A percentile compares a stretch with the other conserved stretches of the same genome.
Evolutionary conservation across 805 yeast species (phyloP).

Genomic region (Candida cerambycidarum): DNA sequence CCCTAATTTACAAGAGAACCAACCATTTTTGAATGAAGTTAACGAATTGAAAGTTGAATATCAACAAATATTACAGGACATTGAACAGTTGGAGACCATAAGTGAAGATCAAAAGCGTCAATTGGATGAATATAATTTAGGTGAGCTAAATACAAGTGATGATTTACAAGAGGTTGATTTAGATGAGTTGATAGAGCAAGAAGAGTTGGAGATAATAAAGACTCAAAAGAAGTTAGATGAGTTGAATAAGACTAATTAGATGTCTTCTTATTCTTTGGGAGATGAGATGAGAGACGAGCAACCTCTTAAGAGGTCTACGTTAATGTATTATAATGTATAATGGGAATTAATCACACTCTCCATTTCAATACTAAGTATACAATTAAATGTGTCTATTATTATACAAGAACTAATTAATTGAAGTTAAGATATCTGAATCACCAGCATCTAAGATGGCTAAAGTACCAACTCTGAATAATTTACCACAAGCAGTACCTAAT

Average conservation of each 20-base stretch:
- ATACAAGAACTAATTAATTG: conserved; percentile 32
- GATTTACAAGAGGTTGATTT: conserved; percentile 23
- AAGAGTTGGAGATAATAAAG: conserved; percentile 44
- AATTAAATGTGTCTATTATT: conserved; percentile 6
- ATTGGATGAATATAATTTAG: conserved; percentile 27
- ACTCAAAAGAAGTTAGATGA: conserved; percentile 7
- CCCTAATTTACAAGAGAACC: conserved; percentile 19
- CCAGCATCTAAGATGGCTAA: conserved; percentile 96
- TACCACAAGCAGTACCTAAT: conserved; percentile 99
- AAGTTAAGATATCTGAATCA: conserved; percentile 96
- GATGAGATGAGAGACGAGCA: neutral
- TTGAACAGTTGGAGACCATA: conserved; percentile 42
- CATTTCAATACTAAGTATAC: too few relatives aligned
- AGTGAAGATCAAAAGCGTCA: conserved; percentile 45
- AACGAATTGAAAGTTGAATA: conserved; percentile 41
- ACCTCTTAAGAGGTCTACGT: too few relatives aligned
- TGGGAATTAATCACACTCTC: too few relatives aligned
- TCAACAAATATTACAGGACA: conserved; percentile 34
- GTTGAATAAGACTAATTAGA: neutral
- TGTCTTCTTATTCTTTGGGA: too few relatives aligned
- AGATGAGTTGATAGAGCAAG: conserved; percentile 42
- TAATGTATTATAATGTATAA: too few relatives aligned
- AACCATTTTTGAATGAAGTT: conserved; percentile 24
- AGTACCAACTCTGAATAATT: conserved; percentile 99
- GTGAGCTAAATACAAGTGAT: conserved; percentile 4